Base-by-base conservation (phyloP, 768 basidiomycete species). In the Auriculariales sp. region DNA sequence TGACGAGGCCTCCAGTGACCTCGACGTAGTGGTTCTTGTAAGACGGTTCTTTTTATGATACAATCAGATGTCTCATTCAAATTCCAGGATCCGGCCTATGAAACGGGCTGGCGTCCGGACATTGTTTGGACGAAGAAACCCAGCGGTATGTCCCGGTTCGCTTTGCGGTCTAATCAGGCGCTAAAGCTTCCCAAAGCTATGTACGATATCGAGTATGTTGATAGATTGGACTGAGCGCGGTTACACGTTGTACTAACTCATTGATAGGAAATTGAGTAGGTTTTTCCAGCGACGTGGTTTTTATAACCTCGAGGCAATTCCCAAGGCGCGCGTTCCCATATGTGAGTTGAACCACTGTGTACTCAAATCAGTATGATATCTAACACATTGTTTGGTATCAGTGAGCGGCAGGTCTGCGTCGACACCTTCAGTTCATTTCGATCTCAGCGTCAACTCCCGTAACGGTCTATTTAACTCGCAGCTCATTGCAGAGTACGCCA, bases 391-490 rank as follows among this genome's bases (percentile, higher is more conserved):
- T n/a, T 17, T 19, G 35, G n/a, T 5, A 47, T 29, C 46, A 14
- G 22, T 33, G 25, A 14, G 3, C 9, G 33, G 35, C 54, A 5
- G 54, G 6, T 19, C n/a, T 28, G 31, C 19, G 32, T n/a, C 30
- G 30, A n/a, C 35, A 45, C 17, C 22, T 32, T 7, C 55, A 80
- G 79, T 80, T 28, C 75, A 73, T 55, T 74, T 74, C 53, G 80
- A 81, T 53, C 62, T 83, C 54, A 79, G 79, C 56, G 66, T 79
- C 50, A 84, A 85, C 57, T 71, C 78, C 27, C 74, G 71, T 4
- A 66, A 82, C 1, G 81, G 81, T 1, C 49, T 70, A 2, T 52
- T 65, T 30, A 79, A 76, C 53, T 75, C 79, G 0, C 52, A 62
- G 3, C 61, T 84, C 48, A 62, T 83, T 50, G 63, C 61, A 36